Conservation (phyloP, 495 filamentous ascomycete genomes). For the Durotheca rogersii region DNA sequence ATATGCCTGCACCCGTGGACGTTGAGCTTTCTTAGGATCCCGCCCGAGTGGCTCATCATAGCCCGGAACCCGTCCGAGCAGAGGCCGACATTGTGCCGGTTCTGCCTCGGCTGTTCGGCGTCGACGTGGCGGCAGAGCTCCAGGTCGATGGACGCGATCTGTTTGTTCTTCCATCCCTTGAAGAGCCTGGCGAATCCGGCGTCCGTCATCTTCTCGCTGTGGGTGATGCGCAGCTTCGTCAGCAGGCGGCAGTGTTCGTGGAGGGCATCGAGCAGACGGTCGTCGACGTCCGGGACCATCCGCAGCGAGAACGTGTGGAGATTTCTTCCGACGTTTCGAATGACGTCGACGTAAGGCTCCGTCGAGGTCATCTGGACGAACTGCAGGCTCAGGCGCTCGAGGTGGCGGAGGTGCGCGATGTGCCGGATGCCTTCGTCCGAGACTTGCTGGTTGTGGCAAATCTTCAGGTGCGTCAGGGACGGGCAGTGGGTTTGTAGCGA, state of each 20-base stretch:
- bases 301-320: constrained; percentile 74
- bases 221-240: constrained; percentile 72
- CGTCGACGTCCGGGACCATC: constrained; percentile 56
- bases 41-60: constrained; percentile 81
- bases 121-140: constrained; percentile 74
- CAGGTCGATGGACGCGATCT: constrained; percentile 68
- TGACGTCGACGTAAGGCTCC: constrained; percentile 57
- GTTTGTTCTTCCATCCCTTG: constrained; percentile 68
- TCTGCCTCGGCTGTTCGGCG: constrained; percentile 51
- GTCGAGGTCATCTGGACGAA: constrained; percentile 57
- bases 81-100: constrained; percentile 66
- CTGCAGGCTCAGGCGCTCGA: constrained; percentile 73
- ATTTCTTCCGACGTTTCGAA: constrained; percentile 58
- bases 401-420: constrained; percentile 56
- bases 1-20: constrained; percentile 81
- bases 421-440: constrained; percentile 46
- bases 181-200: constrained; percentile 70
- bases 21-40: constrained; percentile 61
- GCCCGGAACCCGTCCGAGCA: constrained; percentile 71
- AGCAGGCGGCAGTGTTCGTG: constrained; percentile 67
- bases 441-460: constrained; percentile 57
- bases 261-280: constrained; percentile 63
- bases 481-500: constrained; percentile 58
- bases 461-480: constrained; percentile 69
- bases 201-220: constrained; percentile 73